Conservation (phyloP, 768 basidiomycete genomes). For the Mycena rosella region DNA sequence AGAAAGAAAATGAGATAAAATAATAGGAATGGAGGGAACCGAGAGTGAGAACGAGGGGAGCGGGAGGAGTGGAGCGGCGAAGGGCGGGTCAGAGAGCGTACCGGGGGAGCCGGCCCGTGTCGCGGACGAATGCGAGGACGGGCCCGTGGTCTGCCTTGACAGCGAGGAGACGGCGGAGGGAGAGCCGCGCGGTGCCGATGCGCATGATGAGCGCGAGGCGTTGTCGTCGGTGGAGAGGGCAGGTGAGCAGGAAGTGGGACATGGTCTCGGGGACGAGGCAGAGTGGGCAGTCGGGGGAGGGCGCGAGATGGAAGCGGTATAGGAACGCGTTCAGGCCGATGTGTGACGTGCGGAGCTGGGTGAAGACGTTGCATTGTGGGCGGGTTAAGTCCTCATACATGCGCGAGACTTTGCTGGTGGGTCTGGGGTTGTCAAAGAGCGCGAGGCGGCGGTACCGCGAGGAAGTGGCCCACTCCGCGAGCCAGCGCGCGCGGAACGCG, state of each 20-base stretch:
- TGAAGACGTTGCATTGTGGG: not conserved
- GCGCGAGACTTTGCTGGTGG: not conserved
- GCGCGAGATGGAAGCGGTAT: not conserved
- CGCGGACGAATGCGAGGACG: too few species aligned
- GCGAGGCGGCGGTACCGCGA: not conserved
- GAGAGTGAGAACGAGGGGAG: too few species aligned
- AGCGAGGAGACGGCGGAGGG: too few species aligned
- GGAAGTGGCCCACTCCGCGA: not conserved
- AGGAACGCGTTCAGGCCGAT: not conserved
- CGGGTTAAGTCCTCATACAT: not conserved
- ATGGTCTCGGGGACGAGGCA: not conserved
- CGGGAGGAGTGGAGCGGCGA: too few species aligned
- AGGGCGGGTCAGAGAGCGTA: too few species aligned
- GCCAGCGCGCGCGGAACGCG: not conserved
- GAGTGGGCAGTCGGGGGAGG: not conserved
- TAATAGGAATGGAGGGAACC: too few species aligned
- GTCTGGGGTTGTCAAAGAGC: not conserved
- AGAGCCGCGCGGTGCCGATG: too few species aligned
- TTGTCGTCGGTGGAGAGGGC: too few species aligned
- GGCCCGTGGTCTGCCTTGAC: too few species aligned
- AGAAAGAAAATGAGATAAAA: too few species aligned
- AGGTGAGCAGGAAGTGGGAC: not conserved
- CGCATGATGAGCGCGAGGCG: too few species aligned
- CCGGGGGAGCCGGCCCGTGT: too few species aligned
- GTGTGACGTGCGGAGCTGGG: not conserved